phyloP scores from a whole-genome alignment of 2,329 filamentous ascomycete genomes.

The Ceratocystis smalleyi region DNA sequence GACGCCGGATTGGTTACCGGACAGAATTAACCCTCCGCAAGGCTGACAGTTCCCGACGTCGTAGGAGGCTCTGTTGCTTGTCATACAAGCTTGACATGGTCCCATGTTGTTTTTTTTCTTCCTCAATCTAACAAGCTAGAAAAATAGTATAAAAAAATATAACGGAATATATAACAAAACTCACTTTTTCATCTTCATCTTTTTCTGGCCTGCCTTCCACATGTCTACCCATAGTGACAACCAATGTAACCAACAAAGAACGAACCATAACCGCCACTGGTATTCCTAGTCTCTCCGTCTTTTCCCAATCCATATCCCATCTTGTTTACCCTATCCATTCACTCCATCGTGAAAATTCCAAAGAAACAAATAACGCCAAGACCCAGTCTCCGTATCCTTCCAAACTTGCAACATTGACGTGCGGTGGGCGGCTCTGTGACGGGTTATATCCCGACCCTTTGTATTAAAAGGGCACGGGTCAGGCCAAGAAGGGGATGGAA shows the following conservation, averaged over 20 bases:
- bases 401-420: too few species aligned
- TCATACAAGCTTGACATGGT: neutral
- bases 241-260: neutral
- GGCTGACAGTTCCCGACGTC: too few species aligned
- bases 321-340: neutral
- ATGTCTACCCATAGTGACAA: neutral
- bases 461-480: neutral
- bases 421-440: too few species aligned
- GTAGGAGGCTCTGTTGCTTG: neutral
- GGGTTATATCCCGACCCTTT: too few species aligned
- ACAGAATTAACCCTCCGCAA: too few species aligned
- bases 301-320: neutral
- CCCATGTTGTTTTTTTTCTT: neutral
- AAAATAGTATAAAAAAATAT: slow-evolving; percentile 3
- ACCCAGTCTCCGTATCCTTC: neutral
- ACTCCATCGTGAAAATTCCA: neutral
- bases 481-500: neutral
- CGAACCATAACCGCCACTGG: neutral
- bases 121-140: neutral
- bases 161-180: slow-evolving; percentile 7
- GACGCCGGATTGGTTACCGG: too few species aligned
- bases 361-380: slow-evolving; percentile 8
- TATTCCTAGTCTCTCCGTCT: neutral
- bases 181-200: neutral
- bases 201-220: neutral